phyloP scores from a whole-genome alignment of 345 rosid genomes.

The Gossypium arboreum region DNA sequence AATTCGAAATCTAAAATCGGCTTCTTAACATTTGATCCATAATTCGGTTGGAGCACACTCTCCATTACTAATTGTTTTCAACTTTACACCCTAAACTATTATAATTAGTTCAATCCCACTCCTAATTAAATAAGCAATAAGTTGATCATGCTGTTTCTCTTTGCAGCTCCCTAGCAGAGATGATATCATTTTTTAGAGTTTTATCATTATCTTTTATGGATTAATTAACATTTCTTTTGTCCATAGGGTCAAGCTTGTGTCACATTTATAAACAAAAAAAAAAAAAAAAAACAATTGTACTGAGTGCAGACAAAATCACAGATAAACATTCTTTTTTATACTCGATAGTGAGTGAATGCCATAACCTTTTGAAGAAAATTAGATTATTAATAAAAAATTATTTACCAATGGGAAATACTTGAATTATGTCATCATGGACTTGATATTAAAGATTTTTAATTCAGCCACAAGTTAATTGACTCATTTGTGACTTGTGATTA shows the following conservation, averaged over 20 bases:
- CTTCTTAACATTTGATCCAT: background rate
- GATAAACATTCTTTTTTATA: background rate
- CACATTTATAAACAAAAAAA: background rate
- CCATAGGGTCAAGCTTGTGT: background rate
- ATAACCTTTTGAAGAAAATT: background rate
- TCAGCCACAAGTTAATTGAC: slow-evolving; percentile 5
- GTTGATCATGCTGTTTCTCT: background rate
- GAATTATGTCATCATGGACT: background rate
- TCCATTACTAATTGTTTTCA: background rate
- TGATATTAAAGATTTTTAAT: background rate
- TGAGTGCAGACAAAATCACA: slow-evolving; percentile 9
- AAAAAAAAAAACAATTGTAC: background rate
- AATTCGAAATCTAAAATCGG: no score
- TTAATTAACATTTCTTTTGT: background rate
- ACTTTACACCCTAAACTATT: background rate
- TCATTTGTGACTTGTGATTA: slow-evolving; percentile 6
- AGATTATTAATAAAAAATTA: background rate
- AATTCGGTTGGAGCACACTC: background rate
- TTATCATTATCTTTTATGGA: slow-evolving; percentile 2
- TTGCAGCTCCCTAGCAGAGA: background rate
- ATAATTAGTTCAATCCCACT: background rate
- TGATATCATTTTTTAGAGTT: background rate
- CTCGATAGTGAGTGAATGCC: background rate
- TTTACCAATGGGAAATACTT: background rate
- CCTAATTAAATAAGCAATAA: background rate